phyloP scores from a whole-genome alignment of 208 protist species.

The Acanthamoeba castellanii region DNA sequence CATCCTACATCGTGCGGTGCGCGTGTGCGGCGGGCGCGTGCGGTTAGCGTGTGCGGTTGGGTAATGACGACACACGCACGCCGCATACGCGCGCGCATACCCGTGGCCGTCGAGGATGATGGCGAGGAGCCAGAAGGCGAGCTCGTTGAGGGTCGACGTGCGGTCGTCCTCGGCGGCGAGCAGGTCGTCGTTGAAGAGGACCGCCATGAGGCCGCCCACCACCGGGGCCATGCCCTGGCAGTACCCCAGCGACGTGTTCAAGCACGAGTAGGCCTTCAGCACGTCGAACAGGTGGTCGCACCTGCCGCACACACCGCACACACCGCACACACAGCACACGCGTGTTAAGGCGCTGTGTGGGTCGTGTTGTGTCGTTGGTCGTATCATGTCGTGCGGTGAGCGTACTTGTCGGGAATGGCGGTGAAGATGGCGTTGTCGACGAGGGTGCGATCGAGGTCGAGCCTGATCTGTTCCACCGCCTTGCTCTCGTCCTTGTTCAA shows the following conservation, averaged over 20 bases:
- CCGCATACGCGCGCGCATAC: neutral
- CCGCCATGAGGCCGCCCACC: constrained; percentile 27
- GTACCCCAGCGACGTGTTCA: constrained; percentile 14
- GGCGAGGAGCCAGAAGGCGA: constrained; percentile 22
- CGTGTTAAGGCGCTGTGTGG: no score
- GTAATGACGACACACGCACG: neutral
- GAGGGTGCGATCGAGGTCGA: constrained; percentile 24
- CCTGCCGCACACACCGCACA: neutral
- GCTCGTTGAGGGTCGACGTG: neutral
- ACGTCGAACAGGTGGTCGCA: constrained; percentile 37
- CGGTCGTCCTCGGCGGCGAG: neutral
- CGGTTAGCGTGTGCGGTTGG: neutral
- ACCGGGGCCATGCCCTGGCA: constrained; percentile 48
- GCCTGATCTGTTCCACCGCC: constrained; percentile 36
- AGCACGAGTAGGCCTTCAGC: constrained; percentile 22
- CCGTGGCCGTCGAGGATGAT: constrained; percentile 22
- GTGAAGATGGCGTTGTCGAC: constrained; percentile 4
- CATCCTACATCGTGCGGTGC: neutral
- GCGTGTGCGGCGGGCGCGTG: neutral
- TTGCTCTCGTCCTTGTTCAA: neutral
- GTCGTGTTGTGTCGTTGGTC: no score
- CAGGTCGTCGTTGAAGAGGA: neutral
- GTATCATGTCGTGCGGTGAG: neutral
- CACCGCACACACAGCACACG: neutral
- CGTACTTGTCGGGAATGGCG: constrained; percentile 30